Evolutionary conservation across 345 rosid genomes (phyloP).

Genomic region (Syzygium grande): DNA sequence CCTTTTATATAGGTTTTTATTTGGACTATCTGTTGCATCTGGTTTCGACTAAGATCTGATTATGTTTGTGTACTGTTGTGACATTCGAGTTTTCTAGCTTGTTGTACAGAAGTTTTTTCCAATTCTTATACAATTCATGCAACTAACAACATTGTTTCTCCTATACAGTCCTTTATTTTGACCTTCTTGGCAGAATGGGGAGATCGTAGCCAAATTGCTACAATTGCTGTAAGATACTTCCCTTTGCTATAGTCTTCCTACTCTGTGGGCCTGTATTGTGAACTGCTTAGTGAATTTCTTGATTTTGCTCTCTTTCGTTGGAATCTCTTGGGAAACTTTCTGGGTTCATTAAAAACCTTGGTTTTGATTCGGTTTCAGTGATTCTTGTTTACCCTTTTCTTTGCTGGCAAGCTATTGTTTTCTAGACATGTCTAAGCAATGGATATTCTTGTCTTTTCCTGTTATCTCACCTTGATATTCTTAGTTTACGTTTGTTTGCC

Average conservation of each 20-base stretch:
- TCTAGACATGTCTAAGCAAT: not conserved
- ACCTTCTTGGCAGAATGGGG: slow-evolving; percentile 99
- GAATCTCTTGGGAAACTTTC: not conserved
- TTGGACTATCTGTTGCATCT: not conserved
- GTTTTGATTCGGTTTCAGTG: not conserved
- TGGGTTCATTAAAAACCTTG: not conserved
- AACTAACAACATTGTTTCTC: not conserved
- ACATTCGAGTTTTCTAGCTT: not conserved
- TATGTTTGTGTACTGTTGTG: not conserved
- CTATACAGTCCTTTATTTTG: slow-evolving; percentile 76
- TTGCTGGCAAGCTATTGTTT: not conserved
- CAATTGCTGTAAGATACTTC: slow-evolving; percentile 81
- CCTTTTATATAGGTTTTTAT: not conserved
- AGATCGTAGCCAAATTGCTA: slow-evolving; percentile 98
- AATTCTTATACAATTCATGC: not conserved
- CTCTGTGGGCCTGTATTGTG: not conserved
- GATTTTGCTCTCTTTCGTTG: not conserved
- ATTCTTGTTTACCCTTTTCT: not conserved
- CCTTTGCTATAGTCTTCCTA: not conserved
- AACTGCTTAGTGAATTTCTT: not conserved
- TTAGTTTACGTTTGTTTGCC: not conserved
- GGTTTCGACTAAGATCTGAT: not conserved
- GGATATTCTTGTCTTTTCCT: not conserved
- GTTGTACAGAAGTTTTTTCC: not conserved
- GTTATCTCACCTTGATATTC: not conserved